Evolutionary conservation across 768 basidiomycete genomes (phyloP).

Genomic region (Scleroderma citrinum): DNA sequence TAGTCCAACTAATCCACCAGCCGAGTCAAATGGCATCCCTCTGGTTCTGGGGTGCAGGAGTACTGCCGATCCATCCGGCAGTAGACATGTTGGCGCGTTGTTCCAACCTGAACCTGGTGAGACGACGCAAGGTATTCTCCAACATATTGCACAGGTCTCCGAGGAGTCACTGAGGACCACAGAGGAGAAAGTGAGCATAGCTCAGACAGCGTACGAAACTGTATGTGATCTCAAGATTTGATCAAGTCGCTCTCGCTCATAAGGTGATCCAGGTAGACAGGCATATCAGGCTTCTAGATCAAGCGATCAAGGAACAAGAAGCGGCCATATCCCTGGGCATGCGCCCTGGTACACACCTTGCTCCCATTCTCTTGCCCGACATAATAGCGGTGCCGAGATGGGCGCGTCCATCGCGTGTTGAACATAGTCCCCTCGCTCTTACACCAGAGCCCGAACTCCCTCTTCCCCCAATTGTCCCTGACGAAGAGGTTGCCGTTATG

Average conservation of each 20-base stretch:
- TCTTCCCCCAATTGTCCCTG: no score
- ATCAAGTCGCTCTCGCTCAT: slow-evolving; percentile 1
- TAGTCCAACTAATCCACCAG: background rate
- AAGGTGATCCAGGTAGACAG: slow-evolving; percentile 56
- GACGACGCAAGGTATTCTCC: slow-evolving; percentile 46
- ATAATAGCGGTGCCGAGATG: slow-evolving; percentile 47
- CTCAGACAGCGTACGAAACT: slow-evolving; percentile 62
- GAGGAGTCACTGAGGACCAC: slow-evolving; percentile 58
- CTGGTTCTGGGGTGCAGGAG: background rate
- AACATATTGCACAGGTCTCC: slow-evolving; percentile 50
- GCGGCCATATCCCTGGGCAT: slow-evolving; percentile 47
- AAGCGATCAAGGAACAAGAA: slow-evolving; percentile 62
- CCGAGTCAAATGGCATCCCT: background rate
- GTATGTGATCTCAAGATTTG: slow-evolving; percentile 34
- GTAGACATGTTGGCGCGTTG: background rate
- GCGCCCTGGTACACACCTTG: slow-evolving; percentile 47
- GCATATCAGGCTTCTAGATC: slow-evolving; percentile 72
- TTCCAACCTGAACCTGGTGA: slow-evolving; percentile 21
- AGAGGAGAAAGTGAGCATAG: slow-evolving; percentile 76
- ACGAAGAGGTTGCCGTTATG: background rate
- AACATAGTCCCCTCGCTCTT: slow-evolving; percentile 39
- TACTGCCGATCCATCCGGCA: background rate
- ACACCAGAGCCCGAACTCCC: background rate
- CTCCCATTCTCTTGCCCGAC: slow-evolving; percentile 56
- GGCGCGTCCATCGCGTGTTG: slow-evolving; percentile 38